phyloP scores from a whole-genome alignment of 148 eudicot genomes.

The Polygonum aviculare region DNA sequence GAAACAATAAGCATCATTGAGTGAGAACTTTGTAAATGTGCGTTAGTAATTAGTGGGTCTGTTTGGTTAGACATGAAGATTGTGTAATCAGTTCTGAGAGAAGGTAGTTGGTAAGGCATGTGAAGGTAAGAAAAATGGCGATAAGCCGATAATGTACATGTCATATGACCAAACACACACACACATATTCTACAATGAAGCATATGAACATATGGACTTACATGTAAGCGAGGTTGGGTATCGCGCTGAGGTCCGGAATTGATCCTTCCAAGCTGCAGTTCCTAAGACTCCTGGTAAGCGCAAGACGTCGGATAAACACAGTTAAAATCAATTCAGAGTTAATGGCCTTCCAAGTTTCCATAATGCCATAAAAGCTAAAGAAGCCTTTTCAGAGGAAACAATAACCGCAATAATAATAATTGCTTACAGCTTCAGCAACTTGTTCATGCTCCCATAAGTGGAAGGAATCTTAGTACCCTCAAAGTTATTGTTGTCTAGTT shows the following conservation, averaged over 20 bases:
- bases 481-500: conserved; percentile 58
- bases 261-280: conserved; percentile 73
- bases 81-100: not conserved
- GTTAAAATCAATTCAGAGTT: not conserved
- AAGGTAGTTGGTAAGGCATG: not conserved
- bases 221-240: conserved; percentile 58
- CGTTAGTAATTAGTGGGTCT: too few relatives aligned
- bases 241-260: conserved; percentile 64
- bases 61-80: not conserved
- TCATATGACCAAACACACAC: not conserved
- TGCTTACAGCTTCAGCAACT: conserved; percentile 43
- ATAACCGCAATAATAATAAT: not conserved
- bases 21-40: too few relatives aligned
- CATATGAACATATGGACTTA: conserved; percentile 27
- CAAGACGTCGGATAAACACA: not conserved
- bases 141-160: not conserved
- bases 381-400: not conserved
- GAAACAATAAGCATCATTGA: not conserved
- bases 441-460: conserved; percentile 30
- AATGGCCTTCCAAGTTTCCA: not conserved
- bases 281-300: conserved; percentile 70
- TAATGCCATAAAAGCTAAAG: not conserved
- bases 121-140: not conserved
- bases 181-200: not conserved
- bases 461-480: conserved; percentile 34